A percentile compares a stretch with the other conserved stretches of the same genome.
phyloP scores from a whole-genome alignment of 352 stramenopile genomes.

The Pythium phragmiticola region DNA sequence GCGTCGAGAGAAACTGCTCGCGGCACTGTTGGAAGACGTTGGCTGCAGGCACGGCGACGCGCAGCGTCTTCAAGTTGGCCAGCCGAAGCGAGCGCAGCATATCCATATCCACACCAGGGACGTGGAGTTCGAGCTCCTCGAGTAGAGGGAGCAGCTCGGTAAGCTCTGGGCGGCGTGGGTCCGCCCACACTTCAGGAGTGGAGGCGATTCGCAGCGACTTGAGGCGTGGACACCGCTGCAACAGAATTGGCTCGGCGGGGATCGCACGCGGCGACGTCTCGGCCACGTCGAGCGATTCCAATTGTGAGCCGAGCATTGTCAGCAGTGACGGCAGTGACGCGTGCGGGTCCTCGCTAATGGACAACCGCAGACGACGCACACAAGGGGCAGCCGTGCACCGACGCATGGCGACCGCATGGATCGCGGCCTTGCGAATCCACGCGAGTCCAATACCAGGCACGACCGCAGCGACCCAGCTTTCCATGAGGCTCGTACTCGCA shows the following conservation, averaged over 20 bases:
- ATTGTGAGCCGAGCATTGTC: background rate
- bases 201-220: background rate
- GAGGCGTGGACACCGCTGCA: slow-evolving; percentile 1
- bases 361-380: background rate
- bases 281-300: slow-evolving; percentile 1
- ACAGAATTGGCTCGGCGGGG: background rate
- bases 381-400: background rate
- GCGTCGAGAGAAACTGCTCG: background rate
- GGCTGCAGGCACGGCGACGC: background rate
- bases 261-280: background rate
- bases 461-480: background rate
- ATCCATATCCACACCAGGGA: background rate
- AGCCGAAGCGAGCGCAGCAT: background rate
- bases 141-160: background rate
- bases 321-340: background rate
- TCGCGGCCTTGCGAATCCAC: background rate
- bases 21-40: background rate
- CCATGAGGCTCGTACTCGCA: background rate
- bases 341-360: background rate
- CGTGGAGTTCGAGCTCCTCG: slow-evolving; percentile 1
- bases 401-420: background rate
- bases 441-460: background rate
- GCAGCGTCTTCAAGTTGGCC: background rate
- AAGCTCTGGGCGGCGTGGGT: background rate
- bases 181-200: background rate